Evolutionary conservation across 148 eudicot species (phyloP).

Genomic region (Mesembryanthemum crystallinum): DNA sequence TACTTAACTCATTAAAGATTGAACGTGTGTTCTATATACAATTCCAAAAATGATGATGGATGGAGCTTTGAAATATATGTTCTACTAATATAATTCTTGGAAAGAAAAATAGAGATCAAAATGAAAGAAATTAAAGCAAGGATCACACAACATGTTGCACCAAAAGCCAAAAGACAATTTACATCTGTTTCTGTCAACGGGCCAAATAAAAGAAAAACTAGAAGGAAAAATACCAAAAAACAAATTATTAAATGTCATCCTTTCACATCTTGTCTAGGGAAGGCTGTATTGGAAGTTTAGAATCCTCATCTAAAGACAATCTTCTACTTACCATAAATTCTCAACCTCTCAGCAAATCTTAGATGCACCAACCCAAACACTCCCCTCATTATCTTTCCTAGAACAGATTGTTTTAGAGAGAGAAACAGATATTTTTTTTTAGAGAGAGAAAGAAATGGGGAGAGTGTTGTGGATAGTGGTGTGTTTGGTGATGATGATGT

Average conservation of each 20-base stretch:
- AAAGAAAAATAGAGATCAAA: not conserved
- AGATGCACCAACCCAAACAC: not conserved
- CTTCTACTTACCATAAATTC: not conserved
- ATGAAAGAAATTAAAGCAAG: not conserved
- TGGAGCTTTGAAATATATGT: not conserved
- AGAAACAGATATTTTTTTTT: too few relatives aligned
- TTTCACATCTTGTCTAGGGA: constrained; percentile 12
- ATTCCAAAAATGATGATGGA: not conserved
- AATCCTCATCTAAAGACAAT: not conserved
- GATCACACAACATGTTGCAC: not conserved
- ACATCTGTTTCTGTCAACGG: not conserved
- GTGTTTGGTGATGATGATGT: not conserved
- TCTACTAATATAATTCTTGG: not conserved
- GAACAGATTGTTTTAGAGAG: too few relatives aligned
- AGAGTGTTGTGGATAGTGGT: not conserved
- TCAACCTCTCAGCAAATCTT: not conserved
- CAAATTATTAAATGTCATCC: not conserved
- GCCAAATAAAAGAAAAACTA: not conserved
- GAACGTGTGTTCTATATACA: too few relatives aligned
- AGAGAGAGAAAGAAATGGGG: not conserved
- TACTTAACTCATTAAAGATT: too few relatives aligned
- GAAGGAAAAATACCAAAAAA: not conserved
- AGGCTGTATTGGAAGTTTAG: not conserved
- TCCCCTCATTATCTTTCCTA: not conserved
- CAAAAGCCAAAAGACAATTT: not conserved